Base-by-base conservation (phyloP, 2,329 filamentous ascomycete genomes). In the Fonsecaea nubica region DNA sequence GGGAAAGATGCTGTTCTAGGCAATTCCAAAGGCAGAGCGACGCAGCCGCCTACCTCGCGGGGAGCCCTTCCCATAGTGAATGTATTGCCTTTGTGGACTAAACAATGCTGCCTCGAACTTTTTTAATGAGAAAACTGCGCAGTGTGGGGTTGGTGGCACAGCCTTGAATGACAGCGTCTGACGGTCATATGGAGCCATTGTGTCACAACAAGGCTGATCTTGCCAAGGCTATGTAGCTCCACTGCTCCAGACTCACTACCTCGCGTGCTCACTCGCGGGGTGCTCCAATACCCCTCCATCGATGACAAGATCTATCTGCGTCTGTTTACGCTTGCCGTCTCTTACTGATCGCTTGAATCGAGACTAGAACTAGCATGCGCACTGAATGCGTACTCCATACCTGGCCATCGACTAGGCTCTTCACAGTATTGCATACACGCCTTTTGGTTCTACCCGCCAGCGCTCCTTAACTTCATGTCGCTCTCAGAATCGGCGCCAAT, bases 1-100 rank as follows among this genome's bases (percentile, higher is more conserved):
- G 88, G 85, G 65, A 85, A 91, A 1, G 90, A 86, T 0, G 88
- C 80, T n/a, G 85, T 78, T 15, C 87, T 76, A 4, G 89, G 87
- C 56, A 94, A 84, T 15, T 84, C 83, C 18, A 96, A 80, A 0
- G 90, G 87, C 1, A 96, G 85, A 63, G 90, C 80, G 13, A 84
- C 83, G 75, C 93, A 96, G 69, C 88, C 89, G 77, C 81, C 76
- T 75, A 88, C 78, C 73, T 80, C 72, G 74, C 78, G 67, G 63
- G 74, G 67, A 21, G 73, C 67, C 69, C 73, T 77, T 55, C 76
- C 76, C 78, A 81, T 81, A 36, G 30, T 59, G 38, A 52, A 30
- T 50, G 18, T 13, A 36, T 45, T 12, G 30, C 8, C 6, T 50
- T 32, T 32, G 2, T 4, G 45, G 8, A 25, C 18, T 8, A 30